Evolutionary conservation across 257 asterid species (phyloP), one percentile per base, ranked within the genome.

Genomic region (Voacanga thouarsii): DNA sequence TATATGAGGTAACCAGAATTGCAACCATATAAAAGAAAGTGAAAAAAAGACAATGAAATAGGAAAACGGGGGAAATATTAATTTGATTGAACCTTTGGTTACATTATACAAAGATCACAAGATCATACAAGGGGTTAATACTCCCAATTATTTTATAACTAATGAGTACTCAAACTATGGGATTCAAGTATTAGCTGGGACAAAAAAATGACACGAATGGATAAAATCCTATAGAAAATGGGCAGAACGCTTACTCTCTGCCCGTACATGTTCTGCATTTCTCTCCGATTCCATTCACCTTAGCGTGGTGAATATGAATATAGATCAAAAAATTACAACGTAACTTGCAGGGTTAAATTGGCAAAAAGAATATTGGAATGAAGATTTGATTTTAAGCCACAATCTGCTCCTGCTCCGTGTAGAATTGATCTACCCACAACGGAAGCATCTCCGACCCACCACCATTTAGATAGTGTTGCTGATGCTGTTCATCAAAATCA

Each of bases 351-450:
- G 49, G 61, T 72, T 55, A 71, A 78, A 49, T 64, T 53, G 70
- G 39, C n/a, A n/a, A 50, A 78, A 78, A 73, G 71, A 79, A 84
- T 49, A 28, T 14, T 14, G 55, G 41, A 68, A 41, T 55, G 61
- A 75, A 78, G 39, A 50, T 50, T 50, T 78, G 41, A 57, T 56
- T 71, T 78, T 64, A 85, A 47, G 84, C 86, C 75, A 81, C 61
- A 50, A 83, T 77, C 77, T 86, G 82, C 79, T 83, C 87, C 74
- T 83, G 87, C 70, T 86, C 87, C 78, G 74, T 55, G 82, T 76
- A 86, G 39, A 83, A 60, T 84, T 81, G 87, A 68, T 86, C 89
- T 55, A 71, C 45, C 87, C 89, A 86, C 0, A 81, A 28, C 0
- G 82, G 74, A 65, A 50, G 72, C 37, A 75, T 45, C 74, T 85